Evolutionary conservation across 2,329 filamentous ascomycete genomes (phyloP), one percentile per base, ranked within the genome.

Genomic region (Sporothrix globosa): DNA sequence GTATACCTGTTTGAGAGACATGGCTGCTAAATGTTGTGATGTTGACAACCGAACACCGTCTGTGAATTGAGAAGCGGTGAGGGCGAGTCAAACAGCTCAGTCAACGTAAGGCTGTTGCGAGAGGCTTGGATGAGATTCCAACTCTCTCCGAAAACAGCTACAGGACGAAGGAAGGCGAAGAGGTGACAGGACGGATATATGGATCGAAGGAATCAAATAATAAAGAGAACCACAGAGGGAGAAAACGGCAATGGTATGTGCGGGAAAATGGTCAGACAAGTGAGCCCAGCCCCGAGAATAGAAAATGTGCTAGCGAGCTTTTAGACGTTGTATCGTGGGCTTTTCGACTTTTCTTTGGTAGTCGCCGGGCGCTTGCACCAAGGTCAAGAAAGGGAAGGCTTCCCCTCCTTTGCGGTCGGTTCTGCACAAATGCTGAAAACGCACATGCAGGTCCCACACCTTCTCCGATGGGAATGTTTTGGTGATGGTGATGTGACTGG

Each of bases 1-100:
- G 39, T 75, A 27, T 69, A 81, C 81, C 77, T 81, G 81, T 74
- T 82, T 82, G 70, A 82, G 73, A 75, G 81, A 82, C 81, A 82
- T 82, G 72, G 50, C 73, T 70, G 67, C 66, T 71, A 54, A 46
- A 70, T 44, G 21, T 13, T 27, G 27, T 30, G 4, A 7, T 46
- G 46, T n/a, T 34, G 27, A 41, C 39, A 53, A 27, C 41, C 44
- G 13, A 52, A 61, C 21, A 50, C 63, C 19, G 27, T 39, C 46
- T 21, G 63, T 9, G n/a, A 17, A 52, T 39, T 63, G 63, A 52
- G 63, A 39, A 39, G 63, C 63, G 63, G 63, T 66, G 63, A 66
- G 7, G 10, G 14, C 44, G 61, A 50, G 44, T n/a, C n/a, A 19
- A 24, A 9, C 34, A 52, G 44, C 9, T 21, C 19, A 39, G 17